These are phyloP conservation scores for Combretum micranthum DNA, from an alignment of 345 rosid species.

Conservation along the genomic window DNA sequence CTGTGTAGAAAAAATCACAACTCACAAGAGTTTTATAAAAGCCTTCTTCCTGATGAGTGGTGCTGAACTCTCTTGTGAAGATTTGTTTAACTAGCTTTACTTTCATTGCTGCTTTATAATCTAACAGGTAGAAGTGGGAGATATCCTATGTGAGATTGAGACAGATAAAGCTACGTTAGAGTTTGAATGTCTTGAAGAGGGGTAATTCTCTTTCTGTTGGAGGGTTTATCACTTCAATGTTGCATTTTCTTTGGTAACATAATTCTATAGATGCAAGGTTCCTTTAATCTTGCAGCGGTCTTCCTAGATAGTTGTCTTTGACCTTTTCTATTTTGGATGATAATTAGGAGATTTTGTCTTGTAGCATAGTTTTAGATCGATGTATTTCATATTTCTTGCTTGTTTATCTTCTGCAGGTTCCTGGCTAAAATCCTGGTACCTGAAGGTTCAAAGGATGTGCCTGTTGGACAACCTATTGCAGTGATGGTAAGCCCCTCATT, in stretches of 20 bases:
- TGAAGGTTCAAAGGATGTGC: constrained; percentile 88
- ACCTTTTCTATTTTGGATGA: too few relatives aligned
- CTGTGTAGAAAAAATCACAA: constrained; percentile 10
- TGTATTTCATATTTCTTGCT: constrained; percentile 1
- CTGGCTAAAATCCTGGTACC: constrained; percentile 79
- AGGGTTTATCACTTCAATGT: too few relatives aligned
- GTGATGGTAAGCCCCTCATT: constrained; percentile 51
- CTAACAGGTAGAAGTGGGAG: constrained; percentile 90
- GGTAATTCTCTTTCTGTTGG: constrained; percentile 39
- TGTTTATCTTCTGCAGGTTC: constrained; percentile 39
- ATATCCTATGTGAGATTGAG: constrained; percentile 88
- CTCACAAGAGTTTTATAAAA: not conserved
- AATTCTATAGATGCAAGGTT: too few relatives aligned
- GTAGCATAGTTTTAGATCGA: not conserved
- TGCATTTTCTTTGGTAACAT: too few relatives aligned
- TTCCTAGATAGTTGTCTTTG: too few relatives aligned
- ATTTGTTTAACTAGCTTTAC: not conserved
- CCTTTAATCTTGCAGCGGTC: too few relatives aligned
- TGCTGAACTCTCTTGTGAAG: not conserved
- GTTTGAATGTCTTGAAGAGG: constrained; percentile 93
- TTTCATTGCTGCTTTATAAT: constrained; percentile 13
- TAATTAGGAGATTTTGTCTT: too few relatives aligned
- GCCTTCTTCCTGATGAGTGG: not conserved
- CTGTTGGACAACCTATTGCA: constrained; percentile 87
- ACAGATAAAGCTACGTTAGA: constrained; percentile 97